phyloP scores from a whole-genome alignment of 2,329 filamentous ascomycete genomes.

The Penicillium sp. region DNA sequence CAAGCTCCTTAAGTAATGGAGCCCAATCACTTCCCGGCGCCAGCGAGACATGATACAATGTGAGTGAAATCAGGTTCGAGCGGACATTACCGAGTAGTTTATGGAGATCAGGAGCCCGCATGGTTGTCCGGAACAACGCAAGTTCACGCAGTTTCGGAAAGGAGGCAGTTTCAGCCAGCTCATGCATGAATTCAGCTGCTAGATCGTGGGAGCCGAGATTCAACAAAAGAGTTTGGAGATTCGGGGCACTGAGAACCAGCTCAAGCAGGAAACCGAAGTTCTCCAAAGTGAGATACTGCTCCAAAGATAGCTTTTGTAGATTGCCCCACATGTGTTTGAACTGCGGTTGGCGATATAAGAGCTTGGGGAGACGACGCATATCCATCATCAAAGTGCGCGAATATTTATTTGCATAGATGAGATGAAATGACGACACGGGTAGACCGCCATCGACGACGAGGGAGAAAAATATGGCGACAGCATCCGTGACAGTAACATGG shows the following conservation, averaged over 20 bases:
- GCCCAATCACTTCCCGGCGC: conserved; percentile 16
- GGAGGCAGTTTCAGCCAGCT: conserved; percentile 18
- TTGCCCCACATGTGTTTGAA: conserved; percentile 22
- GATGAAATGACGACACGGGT: conserved; percentile 21
- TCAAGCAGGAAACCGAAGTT: conserved; percentile 26
- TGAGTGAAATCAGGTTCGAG: conserved; percentile 13
- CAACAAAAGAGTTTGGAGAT: conserved; percentile 18
- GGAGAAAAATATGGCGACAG: conserved; percentile 24
- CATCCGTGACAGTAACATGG: conserved; percentile 23
- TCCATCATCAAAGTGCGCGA: conserved; percentile 26
- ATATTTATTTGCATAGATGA: conserved; percentile 22
- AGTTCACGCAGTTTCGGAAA: conserved; percentile 20
- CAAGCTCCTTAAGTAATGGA: conserved; percentile 14
- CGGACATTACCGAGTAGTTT: conserved; percentile 13
- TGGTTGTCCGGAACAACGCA: conserved; percentile 20
- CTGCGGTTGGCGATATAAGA: conserved; percentile 23
- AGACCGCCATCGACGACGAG: conserved; percentile 19
- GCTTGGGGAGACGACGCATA: conserved; percentile 26
- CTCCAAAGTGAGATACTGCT: conserved; percentile 26
- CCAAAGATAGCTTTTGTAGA: conserved; percentile 20
- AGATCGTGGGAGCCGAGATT: conserved; percentile 24
- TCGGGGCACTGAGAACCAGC: conserved; percentile 22
- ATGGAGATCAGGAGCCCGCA: conserved; percentile 16
- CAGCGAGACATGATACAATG: conserved; percentile 21
- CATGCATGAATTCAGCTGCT: conserved; percentile 25